These are phyloP conservation scores for Blastocystis sp. DNA, from an alignment of 352 stramenopile genomes.

Conservation along the genomic window DNA sequence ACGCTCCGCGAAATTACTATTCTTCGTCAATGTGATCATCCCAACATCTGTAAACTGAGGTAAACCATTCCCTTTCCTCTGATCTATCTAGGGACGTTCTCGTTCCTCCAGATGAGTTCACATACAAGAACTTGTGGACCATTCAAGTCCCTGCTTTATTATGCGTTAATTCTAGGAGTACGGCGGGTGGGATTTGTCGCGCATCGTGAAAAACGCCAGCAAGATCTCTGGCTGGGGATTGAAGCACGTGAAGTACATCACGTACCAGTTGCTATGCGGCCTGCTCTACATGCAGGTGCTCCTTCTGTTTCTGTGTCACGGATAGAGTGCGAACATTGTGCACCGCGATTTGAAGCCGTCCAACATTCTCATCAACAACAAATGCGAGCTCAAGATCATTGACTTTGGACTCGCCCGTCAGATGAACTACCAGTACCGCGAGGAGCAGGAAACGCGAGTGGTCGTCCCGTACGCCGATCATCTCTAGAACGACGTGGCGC, in stretches of 20 bases:
- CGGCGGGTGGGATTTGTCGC: slow-evolving; percentile 63
- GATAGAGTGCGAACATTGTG: slow-evolving; percentile 79
- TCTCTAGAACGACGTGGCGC: slow-evolving; percentile 36
- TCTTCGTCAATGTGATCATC: slow-evolving; percentile 66
- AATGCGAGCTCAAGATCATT: slow-evolving; percentile 92
- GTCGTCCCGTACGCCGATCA: background rate
- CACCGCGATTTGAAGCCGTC: slow-evolving; percentile 88
- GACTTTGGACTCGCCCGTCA: slow-evolving; percentile 88
- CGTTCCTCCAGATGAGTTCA: slow-evolving; percentile 56
- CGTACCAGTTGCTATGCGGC: slow-evolving; percentile 89
- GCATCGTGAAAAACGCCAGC: slow-evolving; percentile 40
- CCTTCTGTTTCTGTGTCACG: background rate
- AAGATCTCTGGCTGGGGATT: slow-evolving; percentile 78
- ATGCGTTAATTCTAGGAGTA: slow-evolving; percentile 13
- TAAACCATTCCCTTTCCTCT: background rate
- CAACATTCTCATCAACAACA: slow-evolving; percentile 97
- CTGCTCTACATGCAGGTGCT: slow-evolving; percentile 84
- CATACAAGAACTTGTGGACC: slow-evolving; percentile 64
- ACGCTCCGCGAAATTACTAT: slow-evolving; percentile 63
- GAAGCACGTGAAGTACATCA: slow-evolving; percentile 77
- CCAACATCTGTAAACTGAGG: slow-evolving; percentile 63
- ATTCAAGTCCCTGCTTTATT: background rate
- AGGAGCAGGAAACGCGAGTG: slow-evolving; percentile 33
- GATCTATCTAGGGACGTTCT: slow-evolving; percentile 34
- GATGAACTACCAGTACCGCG: slow-evolving; percentile 73